A percentile compares a stretch with the other conserved stretches of the same genome.
Conservation (phyloP, 2,329 filamentous ascomycete species). For the Pseudogymnoascus sp. region DNA sequence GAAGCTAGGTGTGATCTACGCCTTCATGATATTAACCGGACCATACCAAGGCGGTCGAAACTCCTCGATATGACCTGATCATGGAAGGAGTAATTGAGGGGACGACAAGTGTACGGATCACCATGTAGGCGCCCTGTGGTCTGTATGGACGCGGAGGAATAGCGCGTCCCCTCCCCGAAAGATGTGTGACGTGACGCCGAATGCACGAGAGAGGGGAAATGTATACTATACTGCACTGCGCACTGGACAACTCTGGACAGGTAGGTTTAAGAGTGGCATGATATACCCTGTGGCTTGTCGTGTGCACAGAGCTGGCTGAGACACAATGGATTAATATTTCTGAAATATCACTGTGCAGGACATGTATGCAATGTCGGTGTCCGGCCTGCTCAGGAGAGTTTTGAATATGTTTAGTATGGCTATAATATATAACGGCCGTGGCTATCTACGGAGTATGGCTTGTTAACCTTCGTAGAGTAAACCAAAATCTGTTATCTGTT, state of each 20-base stretch:
- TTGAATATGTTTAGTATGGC: not conserved
- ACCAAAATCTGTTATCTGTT: not conserved
- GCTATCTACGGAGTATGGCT: too few species aligned
- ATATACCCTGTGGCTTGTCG: constrained; percentile 3
- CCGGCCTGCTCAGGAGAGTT: not conserved
- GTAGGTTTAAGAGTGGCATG: not conserved
- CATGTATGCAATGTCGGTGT: not conserved
- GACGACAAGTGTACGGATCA: not conserved
- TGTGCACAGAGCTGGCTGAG: not conserved
- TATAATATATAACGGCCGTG: not conserved
- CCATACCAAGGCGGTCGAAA: not conserved
- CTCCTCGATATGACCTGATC: not conserved
- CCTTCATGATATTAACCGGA: constrained; percentile 1
- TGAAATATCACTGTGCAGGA: not conserved
- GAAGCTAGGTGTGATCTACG: not conserved
- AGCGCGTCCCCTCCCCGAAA: not conserved
- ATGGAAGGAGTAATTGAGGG: not conserved
- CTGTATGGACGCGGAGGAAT: not conserved
- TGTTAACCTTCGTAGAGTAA: too few species aligned
- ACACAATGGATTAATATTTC: not conserved
- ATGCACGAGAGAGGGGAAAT: constrained; percentile 1
- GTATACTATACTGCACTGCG: not conserved
- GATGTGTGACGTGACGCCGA: constrained; percentile 2
- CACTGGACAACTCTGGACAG: too few species aligned
- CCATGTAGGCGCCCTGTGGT: not conserved